Percentiles rank a stretch among this genome's conserved stretches.
Evolutionary conservation across 2,329 filamentous ascomycete genomes (phyloP).

Genomic region (Botrytis medusae): DNA sequence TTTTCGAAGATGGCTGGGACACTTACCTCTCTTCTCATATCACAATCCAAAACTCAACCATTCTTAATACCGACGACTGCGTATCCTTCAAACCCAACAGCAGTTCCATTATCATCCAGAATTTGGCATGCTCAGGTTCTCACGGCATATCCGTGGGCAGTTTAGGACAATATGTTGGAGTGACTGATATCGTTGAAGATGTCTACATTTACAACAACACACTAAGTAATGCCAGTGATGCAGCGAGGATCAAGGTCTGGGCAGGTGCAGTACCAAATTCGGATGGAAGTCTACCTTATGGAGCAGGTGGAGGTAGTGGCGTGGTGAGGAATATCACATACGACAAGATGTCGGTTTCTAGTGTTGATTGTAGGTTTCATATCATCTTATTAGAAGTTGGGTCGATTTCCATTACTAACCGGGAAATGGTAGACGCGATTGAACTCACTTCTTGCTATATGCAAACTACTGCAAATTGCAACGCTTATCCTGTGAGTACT

Average conservation of each 20-base stretch:
- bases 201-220: constrained; percentile 47
- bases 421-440: constrained; percentile 22
- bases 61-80: constrained; percentile 45
- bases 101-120: constrained; percentile 52
- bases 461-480: constrained; percentile 59
- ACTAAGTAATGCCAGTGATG: constrained; percentile 52
- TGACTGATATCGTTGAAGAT: constrained; percentile 51
- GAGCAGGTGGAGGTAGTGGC: constrained; percentile 57
- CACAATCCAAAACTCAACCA: constrained; percentile 20
- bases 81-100: constrained; percentile 56
- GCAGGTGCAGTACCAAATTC: constrained; percentile 47
- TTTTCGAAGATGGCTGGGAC: constrained; percentile 15
- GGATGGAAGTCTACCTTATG: constrained; percentile 48
- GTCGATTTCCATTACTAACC: neutral
- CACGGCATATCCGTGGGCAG: constrained; percentile 56
- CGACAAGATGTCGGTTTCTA: constrained; percentile 54
- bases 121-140: constrained; percentile 50
- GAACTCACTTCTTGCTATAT: constrained; percentile 55
- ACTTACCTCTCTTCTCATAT: constrained; percentile 19
- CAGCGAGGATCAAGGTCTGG: constrained; percentile 66
- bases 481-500: constrained; percentile 50
- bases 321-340: constrained; percentile 61
- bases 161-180: constrained; percentile 54
- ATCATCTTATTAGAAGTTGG: too few species aligned
- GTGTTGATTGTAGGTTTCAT: constrained; percentile 50